Evolutionary conservation across 148 eudicot species (phyloP).

Genomic region (Spergularia marina): DNA sequence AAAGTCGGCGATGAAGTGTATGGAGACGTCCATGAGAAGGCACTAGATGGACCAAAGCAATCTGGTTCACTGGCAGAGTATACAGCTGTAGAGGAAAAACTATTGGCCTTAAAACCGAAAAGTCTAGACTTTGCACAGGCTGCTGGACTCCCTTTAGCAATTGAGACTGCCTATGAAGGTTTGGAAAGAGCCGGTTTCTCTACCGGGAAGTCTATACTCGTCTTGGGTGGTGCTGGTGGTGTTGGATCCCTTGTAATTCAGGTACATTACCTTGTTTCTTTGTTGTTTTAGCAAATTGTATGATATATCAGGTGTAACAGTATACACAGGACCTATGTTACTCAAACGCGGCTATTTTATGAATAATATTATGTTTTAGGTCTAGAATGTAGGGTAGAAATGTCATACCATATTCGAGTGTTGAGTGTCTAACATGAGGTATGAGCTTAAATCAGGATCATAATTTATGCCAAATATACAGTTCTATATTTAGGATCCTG

Average conservation of each 20-base stretch:
- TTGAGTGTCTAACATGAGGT: no score
- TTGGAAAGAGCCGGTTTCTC: constrained; percentile 79
- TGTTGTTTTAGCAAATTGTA: no score
- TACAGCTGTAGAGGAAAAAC: constrained; percentile 83
- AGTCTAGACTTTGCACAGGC: constrained; percentile 72
- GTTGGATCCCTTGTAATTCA: constrained; percentile 89
- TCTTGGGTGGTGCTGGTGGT: constrained; percentile 94
- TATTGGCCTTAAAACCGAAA: constrained; percentile 78
- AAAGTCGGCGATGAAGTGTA: constrained; percentile 92
- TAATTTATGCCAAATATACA: not conserved
- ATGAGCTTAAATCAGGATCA: no score
- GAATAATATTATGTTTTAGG: no score
- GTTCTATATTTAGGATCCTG: not conserved
- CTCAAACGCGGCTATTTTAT: not conserved
- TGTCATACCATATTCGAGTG: no score
- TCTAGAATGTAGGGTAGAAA: no score
- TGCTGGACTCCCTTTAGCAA: constrained; percentile 82
- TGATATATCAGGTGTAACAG: not conserved
- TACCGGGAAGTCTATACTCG: constrained; percentile 75
- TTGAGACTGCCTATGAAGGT: constrained; percentile 94
- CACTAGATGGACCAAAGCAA: constrained; percentile 67
- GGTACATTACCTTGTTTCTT: constrained; percentile 30
- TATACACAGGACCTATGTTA: not conserved
- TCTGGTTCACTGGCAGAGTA: constrained; percentile 87
- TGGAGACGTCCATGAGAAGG: constrained; percentile 72